Percentiles rank a stretch among this genome's conserved stretches.
Evolutionary conservation across 768 basidiomycete species (phyloP).

Genomic region (Floccularia luteovirens): DNA sequence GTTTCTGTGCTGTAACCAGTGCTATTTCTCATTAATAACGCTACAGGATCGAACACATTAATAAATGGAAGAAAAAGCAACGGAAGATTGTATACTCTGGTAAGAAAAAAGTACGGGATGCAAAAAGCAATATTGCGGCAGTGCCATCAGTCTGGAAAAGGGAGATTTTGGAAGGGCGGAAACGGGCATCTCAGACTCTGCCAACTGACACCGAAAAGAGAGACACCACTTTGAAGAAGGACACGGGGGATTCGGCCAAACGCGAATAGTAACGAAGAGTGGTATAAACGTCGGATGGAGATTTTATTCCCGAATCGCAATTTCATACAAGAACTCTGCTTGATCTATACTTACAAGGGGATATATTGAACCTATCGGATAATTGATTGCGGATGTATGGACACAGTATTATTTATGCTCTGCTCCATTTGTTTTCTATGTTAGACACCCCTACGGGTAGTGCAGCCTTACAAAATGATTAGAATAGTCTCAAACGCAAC

Average conservation of each 20-base stretch:
- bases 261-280: too few species aligned
- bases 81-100: constrained; percentile 16
- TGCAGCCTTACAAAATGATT: constrained; percentile 30
- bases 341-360: too few species aligned
- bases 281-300: not conserved
- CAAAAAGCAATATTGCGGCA: not conserved
- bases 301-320: not conserved
- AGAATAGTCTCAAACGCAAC: constrained; percentile 1
- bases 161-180: constrained; percentile 19
- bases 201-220: not conserved
- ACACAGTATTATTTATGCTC: too few species aligned
- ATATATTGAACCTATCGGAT: too few species aligned
- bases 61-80: constrained; percentile 35
- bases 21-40: constrained; percentile 1
- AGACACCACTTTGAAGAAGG: not conserved
- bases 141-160: constrained; percentile 16
- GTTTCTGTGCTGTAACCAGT: not conserved
- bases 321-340: too few species aligned
- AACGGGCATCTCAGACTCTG: not conserved
- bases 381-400: too few species aligned
- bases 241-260: too few species aligned
- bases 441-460: constrained; percentile 67
- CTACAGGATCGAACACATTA: constrained; percentile 37
- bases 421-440: constrained; percentile 57
- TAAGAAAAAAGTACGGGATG: constrained; percentile 20